Evolutionary conservation across 2,329 filamentous ascomycete species (phyloP).

Genomic region (Coleophoma cylindrospora): DNA sequence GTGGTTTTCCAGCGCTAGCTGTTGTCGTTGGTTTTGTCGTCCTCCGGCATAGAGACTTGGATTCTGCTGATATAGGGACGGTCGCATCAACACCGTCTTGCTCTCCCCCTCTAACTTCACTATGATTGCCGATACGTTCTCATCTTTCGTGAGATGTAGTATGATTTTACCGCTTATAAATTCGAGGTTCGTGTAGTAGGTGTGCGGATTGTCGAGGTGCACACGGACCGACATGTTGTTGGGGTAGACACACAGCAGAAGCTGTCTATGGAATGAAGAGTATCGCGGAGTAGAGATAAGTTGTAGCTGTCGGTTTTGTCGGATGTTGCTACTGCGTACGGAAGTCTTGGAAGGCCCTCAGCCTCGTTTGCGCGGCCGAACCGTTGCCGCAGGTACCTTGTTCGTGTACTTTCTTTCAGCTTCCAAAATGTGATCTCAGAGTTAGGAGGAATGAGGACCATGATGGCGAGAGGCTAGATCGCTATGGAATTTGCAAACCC

Average conservation of each 20-base stretch:
- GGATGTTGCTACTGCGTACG: not conserved
- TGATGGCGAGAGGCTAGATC: no score
- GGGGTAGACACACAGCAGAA: not conserved
- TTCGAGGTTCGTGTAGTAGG: slow-evolving; percentile 79
- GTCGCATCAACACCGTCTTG: slow-evolving; percentile 46
- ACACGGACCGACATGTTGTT: slow-evolving; percentile 60
- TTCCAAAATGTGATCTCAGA: no score
- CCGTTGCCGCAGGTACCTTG: no score
- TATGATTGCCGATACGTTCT: slow-evolving; percentile 66
- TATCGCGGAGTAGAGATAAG: no score
- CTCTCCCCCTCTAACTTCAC: slow-evolving; percentile 83
- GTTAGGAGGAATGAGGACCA: no score
- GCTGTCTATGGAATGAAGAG: not conserved
- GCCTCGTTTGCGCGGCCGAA: not conserved
- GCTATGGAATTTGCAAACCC: no score
- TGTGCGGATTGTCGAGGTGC: slow-evolving; percentile 58
- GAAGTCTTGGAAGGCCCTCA: not conserved
- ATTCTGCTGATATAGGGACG: slow-evolving; percentile 3
- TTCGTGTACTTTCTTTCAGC: no score
- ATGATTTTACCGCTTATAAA: slow-evolving; percentile 59
- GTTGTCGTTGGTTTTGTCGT: slow-evolving; percentile 14
- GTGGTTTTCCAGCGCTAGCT: slow-evolving; percentile 51
- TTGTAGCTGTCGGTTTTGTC: not conserved
- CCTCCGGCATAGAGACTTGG: not conserved
- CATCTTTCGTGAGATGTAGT: slow-evolving; percentile 56